A percentile compares a stretch with the other conserved stretches of the same genome.
Conservation (phyloP, 2,329 filamentous ascomycete genomes). For the Phialophora verrucosa region DNA sequence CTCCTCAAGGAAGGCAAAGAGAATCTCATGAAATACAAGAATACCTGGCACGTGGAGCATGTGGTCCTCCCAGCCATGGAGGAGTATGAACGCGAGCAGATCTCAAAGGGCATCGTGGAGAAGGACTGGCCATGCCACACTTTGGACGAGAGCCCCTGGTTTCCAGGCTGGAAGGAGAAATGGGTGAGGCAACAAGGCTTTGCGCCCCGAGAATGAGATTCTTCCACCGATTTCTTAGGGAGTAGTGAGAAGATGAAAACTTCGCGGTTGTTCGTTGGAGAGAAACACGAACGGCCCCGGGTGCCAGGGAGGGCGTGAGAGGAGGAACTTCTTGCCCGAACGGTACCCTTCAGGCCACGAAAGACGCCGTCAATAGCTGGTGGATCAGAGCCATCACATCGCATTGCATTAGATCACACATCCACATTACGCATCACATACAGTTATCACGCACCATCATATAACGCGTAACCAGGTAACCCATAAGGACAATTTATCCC, state of each 20-base stretch:
- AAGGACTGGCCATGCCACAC: constrained; percentile 71
- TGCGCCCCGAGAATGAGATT: constrained; percentile 3
- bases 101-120: constrained; percentile 64
- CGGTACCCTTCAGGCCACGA: too few species aligned
- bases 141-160: constrained; percentile 76
- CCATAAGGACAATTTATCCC: too few species aligned
- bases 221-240: too few species aligned
- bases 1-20: constrained; percentile 74
- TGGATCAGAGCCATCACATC: too few species aligned
- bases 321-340: too few species aligned
- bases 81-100: constrained; percentile 69
- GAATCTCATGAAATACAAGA: constrained; percentile 77
- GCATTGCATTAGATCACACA: too few species aligned
- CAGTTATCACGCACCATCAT: too few species aligned
- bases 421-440: too few species aligned
- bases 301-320: too few species aligned
- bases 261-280: background rate
- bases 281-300: too few species aligned
- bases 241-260: background rate
- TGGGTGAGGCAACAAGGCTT: constrained; percentile 71
- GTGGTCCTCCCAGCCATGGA: constrained; percentile 69
- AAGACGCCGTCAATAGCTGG: too few species aligned
- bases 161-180: constrained; percentile 75
- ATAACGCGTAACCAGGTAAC: too few species aligned
- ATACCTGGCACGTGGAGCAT: constrained; percentile 79